Evolutionary conservation across 2,329 filamentous ascomycete species (phyloP), one percentile per base, ranked within the genome.

Genomic region (Chaetothyriales sp.): DNA sequence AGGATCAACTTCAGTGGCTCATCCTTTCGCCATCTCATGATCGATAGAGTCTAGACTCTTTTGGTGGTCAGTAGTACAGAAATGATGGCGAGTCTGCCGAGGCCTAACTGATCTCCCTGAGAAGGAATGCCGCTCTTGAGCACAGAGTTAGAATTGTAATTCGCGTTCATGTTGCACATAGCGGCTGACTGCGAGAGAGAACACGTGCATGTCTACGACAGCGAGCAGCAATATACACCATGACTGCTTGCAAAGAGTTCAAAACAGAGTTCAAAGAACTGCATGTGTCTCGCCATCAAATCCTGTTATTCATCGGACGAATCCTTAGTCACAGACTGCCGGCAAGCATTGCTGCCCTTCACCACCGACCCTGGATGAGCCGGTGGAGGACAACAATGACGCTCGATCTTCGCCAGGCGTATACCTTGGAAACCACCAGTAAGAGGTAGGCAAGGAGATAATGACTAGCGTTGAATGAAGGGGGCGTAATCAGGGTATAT

Each of bases 361-460:
- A 50, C 57, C 57, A 49, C 55, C 61, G 57, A 56, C 46, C 25
- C 48, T 60, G 67, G 64, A 70, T 77, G 71, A 76, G 66, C 66
- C 64, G 65, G 61, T 68, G 73, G 66, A 63, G 64, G 61, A 67
- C 49, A 53, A 54, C 49, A 52, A 51, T 49, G 28, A 61, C 65
- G 63, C 70, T 92, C 76, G 62, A 69, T 95, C 75, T 95, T 76
- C 85, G 87, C 87, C 79, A 89, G 78, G 80, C 80, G 84, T 94
- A 81, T 95, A 95, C 83, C 87, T 86, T 80, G 79, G 80, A 82
- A 84, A 86, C 83, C 64, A 73, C 69, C 61, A 57, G 62, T 56
- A 57, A 63, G 62, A 55, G 83, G 79, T 81, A 78, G 76, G 82
- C 79, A 81, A 81, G 86, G 84, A 84, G 86, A 94, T 94, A 72